These are phyloP conservation scores for Venturiaceae sp. DNA, from an alignment of 2,329 filamentous ascomycete genomes.

Conservation along the genomic window DNA sequence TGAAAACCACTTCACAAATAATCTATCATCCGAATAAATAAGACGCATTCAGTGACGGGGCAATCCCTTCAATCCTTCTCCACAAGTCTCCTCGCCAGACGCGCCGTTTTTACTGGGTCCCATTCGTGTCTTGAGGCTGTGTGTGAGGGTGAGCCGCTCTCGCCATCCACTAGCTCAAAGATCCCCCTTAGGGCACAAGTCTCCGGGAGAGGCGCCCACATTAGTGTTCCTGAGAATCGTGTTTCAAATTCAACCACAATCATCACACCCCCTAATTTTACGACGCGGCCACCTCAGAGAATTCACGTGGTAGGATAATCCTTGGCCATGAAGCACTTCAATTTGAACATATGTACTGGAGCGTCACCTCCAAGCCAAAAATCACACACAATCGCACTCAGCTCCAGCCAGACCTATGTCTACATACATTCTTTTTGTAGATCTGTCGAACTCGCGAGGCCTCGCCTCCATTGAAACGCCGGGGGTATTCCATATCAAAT, in stretches of 20 bases:
- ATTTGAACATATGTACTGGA: too few species aligned
- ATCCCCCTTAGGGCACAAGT: too few species aligned
- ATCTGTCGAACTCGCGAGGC: not conserved
- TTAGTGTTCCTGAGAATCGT: not conserved
- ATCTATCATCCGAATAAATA: not conserved
- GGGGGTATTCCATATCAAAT: not conserved
- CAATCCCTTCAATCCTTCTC: not conserved
- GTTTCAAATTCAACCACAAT: not conserved
- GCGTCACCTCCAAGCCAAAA: not conserved
- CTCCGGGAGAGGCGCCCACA: not conserved
- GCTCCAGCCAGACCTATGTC: not conserved
- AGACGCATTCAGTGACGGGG: not conserved
- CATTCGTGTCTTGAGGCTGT: not conserved
- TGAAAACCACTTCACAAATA: too few species aligned
- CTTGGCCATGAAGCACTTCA: too few species aligned
- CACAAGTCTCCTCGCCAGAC: not conserved
- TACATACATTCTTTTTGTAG: not conserved
- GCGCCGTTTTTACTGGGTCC: not conserved
- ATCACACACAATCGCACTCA: too few species aligned
- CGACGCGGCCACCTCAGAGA: too few species aligned
- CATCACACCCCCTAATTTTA: not conserved
- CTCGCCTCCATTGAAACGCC: not conserved
- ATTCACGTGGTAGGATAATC: too few species aligned
- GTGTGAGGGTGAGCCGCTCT: too few species aligned
- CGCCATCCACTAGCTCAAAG: too few species aligned